Evolutionary conservation across 1,284 basidiomycete species (phyloP).

Genomic region (Sanghuangporus weigelae): DNA sequence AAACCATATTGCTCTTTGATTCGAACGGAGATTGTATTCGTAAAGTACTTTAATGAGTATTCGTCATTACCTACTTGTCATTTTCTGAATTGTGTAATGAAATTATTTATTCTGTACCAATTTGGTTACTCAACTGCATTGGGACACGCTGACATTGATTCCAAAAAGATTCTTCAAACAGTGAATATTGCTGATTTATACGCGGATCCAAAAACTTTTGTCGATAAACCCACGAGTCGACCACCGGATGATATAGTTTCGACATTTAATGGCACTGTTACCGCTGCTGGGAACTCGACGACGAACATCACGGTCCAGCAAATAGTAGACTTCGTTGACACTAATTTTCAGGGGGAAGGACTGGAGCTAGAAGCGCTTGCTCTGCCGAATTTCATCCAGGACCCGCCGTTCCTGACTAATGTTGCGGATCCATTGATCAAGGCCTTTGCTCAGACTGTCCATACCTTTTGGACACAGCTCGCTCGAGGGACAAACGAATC

Average conservation of each 20-base stretch:
- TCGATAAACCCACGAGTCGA: slow-evolving; percentile 83
- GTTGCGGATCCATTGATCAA: slow-evolving; percentile 67
- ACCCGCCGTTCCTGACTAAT: slow-evolving; percentile 67
- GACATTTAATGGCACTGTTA: slow-evolving; percentile 36
- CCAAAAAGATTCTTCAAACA: slow-evolving; percentile 64
- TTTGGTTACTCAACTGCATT: neutral
- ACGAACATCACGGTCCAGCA: slow-evolving; percentile 47
- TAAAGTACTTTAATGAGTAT: neutral
- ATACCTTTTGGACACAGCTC: slow-evolving; percentile 79
- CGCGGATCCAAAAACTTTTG: slow-evolving; percentile 83
- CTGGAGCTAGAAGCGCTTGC: slow-evolving; percentile 67
- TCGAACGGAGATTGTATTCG: neutral
- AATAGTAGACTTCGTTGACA: slow-evolving; percentile 67
- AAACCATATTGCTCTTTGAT: neutral
- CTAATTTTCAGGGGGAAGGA: slow-evolving; percentile 83
- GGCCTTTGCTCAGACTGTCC: slow-evolving; percentile 73
- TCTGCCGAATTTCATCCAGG: slow-evolving; percentile 57
- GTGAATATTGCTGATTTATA: slow-evolving; percentile 78
- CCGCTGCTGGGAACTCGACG: slow-evolving; percentile 20
- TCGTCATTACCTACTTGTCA: no score
- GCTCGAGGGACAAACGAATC: slow-evolving; percentile 71
- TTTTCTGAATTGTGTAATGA: neutral
- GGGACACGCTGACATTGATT: neutral
- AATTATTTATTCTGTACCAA: neutral
- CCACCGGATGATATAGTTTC: slow-evolving; percentile 63